Conservation (phyloP, 805 yeast genomes). For the Ogataea nakhonphanomensis region DNA sequence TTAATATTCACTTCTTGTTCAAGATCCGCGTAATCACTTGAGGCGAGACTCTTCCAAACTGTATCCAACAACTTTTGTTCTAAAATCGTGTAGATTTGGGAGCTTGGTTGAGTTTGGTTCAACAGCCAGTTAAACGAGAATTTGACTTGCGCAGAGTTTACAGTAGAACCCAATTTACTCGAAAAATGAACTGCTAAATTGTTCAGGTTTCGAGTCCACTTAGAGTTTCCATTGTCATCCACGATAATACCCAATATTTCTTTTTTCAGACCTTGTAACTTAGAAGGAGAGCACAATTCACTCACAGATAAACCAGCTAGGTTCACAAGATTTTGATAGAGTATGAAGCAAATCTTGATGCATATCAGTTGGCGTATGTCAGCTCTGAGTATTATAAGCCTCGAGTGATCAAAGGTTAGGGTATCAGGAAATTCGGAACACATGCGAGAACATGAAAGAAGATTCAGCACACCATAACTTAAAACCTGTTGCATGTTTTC, state of each 20-base stretch:
- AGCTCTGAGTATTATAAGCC: slow-evolving; percentile 73
- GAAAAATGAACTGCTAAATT: slow-evolving; percentile 68
- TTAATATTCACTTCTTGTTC: slow-evolving; percentile 30
- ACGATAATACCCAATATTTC: slow-evolving; percentile 77
- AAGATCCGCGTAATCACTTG: slow-evolving; percentile 9
- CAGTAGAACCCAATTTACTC: slow-evolving; percentile 31
- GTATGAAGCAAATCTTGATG: slow-evolving; percentile 64
- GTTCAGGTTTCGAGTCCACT: slow-evolving; percentile 83
- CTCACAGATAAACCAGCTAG: slow-evolving; percentile 31
- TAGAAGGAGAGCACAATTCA: slow-evolving; percentile 37
- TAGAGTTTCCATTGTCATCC: slow-evolving; percentile 81
- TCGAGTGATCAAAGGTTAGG: slow-evolving; percentile 77
- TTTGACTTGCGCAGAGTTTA: slow-evolving; percentile 43
- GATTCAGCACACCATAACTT: slow-evolving; percentile 53
- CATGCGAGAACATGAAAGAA: slow-evolving; percentile 77
- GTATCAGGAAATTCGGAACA: slow-evolving; percentile 80
- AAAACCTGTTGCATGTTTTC: slow-evolving; percentile 33
- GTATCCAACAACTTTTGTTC: slow-evolving; percentile 60
- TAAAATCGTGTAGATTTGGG: slow-evolving; percentile 71
- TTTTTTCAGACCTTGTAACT: slow-evolving; percentile 51
- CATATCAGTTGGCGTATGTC: slow-evolving; percentile 85
- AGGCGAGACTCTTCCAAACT: slow-evolving; percentile 30
- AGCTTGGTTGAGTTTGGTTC: slow-evolving; percentile 80
- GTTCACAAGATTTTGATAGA: slow-evolving; percentile 64
- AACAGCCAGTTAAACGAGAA: slow-evolving; percentile 77